Percentiles rank a stretch among this genome's conserved stretches.
phyloP scores from a whole-genome alignment of 257 asterid species.

The Galeopsis tetrahit region DNA sequence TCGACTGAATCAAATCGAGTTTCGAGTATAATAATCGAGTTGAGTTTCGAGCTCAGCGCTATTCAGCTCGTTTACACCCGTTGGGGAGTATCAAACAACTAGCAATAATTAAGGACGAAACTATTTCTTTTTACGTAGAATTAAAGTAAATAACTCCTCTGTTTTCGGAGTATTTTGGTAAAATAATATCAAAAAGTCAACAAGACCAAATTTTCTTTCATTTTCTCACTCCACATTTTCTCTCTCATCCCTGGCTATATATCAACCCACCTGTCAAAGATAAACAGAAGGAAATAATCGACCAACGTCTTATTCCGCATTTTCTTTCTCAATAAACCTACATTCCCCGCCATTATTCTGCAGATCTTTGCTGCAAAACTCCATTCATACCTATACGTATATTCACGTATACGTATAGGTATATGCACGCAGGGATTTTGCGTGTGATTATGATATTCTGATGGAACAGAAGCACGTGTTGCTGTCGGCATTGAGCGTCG shows the following conservation, averaged over 20 bases:
- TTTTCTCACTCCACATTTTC: not conserved
- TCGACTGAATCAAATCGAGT: too few relatives aligned
- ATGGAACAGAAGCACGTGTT: constrained; percentile 93
- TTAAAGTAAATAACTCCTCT: not conserved
- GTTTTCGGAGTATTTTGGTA: constrained; percentile 27
- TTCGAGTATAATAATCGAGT: too few relatives aligned
- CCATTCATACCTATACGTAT: constrained; percentile 31
- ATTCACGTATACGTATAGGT: constrained; percentile 29
- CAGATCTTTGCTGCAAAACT: constrained; percentile 24
- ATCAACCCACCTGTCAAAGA: constrained; percentile 29
- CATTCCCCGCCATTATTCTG: constrained; percentile 30
- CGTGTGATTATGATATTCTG: constrained; percentile 31
- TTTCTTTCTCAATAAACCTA: constrained; percentile 30
- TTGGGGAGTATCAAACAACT: too few relatives aligned
- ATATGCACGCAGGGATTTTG: constrained; percentile 8
- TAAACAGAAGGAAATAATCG: constrained; percentile 22
- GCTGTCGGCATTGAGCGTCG: constrained; percentile 93
- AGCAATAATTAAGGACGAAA: too few relatives aligned
- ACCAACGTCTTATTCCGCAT: constrained; percentile 55
- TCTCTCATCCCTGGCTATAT: constrained; percentile 36
- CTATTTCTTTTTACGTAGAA: too few relatives aligned
- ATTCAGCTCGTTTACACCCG: too few relatives aligned
- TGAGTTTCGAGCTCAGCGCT: too few relatives aligned
- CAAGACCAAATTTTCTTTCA: not conserved
- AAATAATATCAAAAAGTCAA: constrained; percentile 33